Evolutionary conservation across 805 yeast species (phyloP).

Genomic region (Ogataea siamensis): DNA sequence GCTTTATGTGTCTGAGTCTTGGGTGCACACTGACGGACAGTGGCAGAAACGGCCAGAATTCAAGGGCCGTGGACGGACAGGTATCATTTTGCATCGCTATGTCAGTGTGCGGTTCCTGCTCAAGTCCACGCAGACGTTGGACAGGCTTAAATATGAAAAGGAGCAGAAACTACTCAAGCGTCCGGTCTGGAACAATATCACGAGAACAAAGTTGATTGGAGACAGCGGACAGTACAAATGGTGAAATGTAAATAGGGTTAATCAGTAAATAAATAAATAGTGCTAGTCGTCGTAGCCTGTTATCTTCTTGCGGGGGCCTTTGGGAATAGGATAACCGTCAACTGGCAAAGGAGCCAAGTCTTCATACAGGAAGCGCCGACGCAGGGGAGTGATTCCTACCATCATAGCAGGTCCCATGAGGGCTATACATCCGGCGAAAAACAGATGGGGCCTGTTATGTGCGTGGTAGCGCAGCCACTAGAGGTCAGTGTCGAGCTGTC

Average conservation of each 20-base stretch:
- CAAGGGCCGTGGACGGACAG: conserved; percentile 90
- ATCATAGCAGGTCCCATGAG: conserved; percentile 65
- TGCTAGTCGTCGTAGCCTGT: conserved; percentile 54
- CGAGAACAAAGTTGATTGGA: conserved; percentile 47
- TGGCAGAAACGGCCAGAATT: conserved; percentile 70
- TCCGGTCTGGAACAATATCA: conserved; percentile 42
- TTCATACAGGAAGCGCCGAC: conserved; percentile 63
- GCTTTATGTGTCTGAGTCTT: conserved; percentile 72
- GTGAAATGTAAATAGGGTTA: conserved; percentile 33
- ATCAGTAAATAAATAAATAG: conserved; percentile 7
- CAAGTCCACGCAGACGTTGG: conserved; percentile 61
- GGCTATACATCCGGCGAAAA: conserved; percentile 63
- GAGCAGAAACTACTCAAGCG: conserved; percentile 43
- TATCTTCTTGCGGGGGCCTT: conserved; percentile 47
- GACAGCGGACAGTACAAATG: conserved; percentile 54
- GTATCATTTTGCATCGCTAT: conserved; percentile 70
- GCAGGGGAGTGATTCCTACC: conserved; percentile 57
- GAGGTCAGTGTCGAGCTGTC: conserved; percentile 5
- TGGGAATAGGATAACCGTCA: conserved; percentile 54
- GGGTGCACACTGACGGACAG: conserved; percentile 89
- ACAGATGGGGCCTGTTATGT: conserved; percentile 72
- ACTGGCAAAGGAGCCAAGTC: conserved; percentile 67
- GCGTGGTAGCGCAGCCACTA: conserved; percentile 76
- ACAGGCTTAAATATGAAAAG: conserved; percentile 60
- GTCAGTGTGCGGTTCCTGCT: conserved; percentile 80